Evolutionary conservation across 495 filamentous ascomycete species (phyloP).

Genomic region (Neurospora sp.): DNA sequence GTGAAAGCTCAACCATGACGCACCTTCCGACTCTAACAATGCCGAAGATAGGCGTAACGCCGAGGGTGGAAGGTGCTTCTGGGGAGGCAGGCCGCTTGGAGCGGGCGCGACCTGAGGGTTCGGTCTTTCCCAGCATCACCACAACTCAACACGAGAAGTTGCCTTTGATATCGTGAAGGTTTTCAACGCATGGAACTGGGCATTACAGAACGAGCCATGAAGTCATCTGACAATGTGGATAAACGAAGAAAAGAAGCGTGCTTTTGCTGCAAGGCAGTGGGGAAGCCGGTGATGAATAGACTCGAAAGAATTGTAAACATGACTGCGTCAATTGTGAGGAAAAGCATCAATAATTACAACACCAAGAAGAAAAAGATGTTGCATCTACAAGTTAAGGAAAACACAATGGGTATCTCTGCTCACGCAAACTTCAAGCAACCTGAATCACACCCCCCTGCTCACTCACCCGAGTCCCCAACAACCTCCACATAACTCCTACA

Average conservation of each 20-base stretch:
- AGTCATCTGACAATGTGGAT: no score
- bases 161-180: background rate
- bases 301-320: background rate
- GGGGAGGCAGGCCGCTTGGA: background rate
- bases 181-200: background rate
- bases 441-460: background rate
- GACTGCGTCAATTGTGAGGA: background rate
- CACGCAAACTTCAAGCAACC: background rate
- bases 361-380: background rate
- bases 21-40: background rate
- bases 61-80: background rate
- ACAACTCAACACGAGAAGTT: background rate
- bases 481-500: slow-evolving; percentile 46
- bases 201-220: no score
- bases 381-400: background rate
- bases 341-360: background rate
- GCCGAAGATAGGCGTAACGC: background rate
- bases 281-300: background rate
- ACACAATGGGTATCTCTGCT: background rate
- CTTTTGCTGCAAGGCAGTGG: background rate
- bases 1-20: background rate
- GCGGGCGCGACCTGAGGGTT: background rate
- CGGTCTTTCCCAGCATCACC: background rate
- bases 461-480: slow-evolving; percentile 12
- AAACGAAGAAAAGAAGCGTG: background rate